Evolutionary conservation across 768 basidiomycete species (phyloP).

Genomic region (Cystofilobasidium macerans): DNA sequence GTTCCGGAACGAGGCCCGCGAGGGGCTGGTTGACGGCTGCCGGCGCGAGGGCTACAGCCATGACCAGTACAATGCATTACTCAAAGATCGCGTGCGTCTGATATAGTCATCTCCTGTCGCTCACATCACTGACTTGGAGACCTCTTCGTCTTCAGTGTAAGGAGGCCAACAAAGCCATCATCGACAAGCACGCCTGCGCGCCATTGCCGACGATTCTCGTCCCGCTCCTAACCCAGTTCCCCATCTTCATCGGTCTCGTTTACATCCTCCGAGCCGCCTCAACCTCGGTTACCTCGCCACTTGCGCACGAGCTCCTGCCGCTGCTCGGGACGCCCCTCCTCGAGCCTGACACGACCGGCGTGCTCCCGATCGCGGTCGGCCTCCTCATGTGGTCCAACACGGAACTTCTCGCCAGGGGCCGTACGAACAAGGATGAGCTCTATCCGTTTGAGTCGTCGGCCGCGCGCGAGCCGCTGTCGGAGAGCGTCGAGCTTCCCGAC

Average conservation of each 20-base stretch:
- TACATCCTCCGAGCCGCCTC: slow-evolving; percentile 6
- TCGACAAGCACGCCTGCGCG: background rate
- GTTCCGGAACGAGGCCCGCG: background rate
- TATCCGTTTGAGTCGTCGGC: background rate
- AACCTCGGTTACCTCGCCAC: background rate
- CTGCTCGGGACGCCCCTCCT: background rate
- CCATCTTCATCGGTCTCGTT: slow-evolving; percentile 6
- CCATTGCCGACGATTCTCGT: slow-evolving; percentile 5
- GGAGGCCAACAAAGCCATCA: background rate
- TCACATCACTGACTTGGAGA: background rate
- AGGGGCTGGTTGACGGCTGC: background rate
- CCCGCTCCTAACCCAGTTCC: slow-evolving; percentile 1
- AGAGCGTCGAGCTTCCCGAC: background rate
- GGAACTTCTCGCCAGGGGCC: background rate
- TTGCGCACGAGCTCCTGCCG: background rate
- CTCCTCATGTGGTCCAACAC: slow-evolving; percentile 2
- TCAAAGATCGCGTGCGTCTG: background rate
- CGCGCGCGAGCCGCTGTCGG: background rate
- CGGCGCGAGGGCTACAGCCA: background rate
- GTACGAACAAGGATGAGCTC: background rate
- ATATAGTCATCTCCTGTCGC: background rate
- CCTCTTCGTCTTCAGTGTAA: background rate
- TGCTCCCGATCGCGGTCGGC: slow-evolving; percentile 6
- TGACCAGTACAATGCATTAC: background rate
- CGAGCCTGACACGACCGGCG: background rate